Base-by-base conservation (phyloP, 768 basidiomycete genomes). In the Epithele typhae region DNA sequence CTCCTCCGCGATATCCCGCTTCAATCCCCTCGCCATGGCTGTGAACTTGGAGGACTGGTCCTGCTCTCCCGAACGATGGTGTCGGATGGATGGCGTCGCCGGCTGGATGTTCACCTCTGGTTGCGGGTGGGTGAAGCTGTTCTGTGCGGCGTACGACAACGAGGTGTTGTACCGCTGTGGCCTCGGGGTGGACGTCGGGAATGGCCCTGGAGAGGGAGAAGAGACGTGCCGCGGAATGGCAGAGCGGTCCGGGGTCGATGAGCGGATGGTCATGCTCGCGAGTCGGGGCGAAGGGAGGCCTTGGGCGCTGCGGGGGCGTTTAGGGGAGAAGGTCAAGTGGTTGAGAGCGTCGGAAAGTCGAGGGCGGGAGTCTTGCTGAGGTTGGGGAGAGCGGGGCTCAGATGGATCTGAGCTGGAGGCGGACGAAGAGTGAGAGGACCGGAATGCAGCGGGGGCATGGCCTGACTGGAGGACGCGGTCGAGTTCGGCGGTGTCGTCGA, bases 271-370 rank as follows among this genome's bases (percentile, higher is more conserved):
- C 5, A 47, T 15, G 17, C 38, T 40, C 3, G 41, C 24, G 8
- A 51, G 25, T 22, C 45, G 51, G 8, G 42, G 40, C 48, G 57
- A 25, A 54, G 43, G 42, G n/a, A 48, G 43, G 5, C 36, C 42
- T 24, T 64, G 68, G 4, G 73, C 65, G 46, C 67, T 78, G 9
- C 84, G 78, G 1, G 85, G 87, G 12, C 88, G 77, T 59, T 84
- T 81, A 1, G 87, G 87, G 12, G 87, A 88, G 64, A 90, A 86
- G 0, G 78, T 77, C 32, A 84, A 77, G 35, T 78, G 77, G 25
- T 78, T 77, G 8, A 92, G 70, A 4, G 85, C 79, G 56, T 90
- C 87, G 1, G 84, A 72, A 24, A 92, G 69, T 58, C 76, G 83
- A 3, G 82, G 83, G 38, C 82, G 76, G 5, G 52, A 43, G 25